Conservation (phyloP, 331 rosid species). For the Stylosanthes scabra region DNA sequence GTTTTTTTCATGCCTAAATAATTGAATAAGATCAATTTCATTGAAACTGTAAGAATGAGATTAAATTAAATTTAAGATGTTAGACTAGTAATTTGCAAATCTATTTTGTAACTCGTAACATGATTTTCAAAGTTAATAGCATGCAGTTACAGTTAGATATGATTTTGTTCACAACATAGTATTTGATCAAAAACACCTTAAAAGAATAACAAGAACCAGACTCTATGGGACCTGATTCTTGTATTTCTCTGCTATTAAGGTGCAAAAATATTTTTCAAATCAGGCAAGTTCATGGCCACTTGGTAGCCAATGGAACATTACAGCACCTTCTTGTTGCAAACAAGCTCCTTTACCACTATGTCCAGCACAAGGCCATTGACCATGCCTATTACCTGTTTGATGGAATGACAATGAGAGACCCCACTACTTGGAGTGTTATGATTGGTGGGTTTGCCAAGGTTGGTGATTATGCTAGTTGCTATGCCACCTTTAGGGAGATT, state of each 20-base stretch:
- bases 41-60: too few relatives aligned
- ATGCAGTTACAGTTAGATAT: background rate
- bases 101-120: too few relatives aligned
- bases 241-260: conserved; percentile 47
- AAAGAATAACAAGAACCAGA: background rate
- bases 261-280: conserved; percentile 60
- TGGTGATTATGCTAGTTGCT: conserved; percentile 58
- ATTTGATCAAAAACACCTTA: background rate
- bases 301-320: conserved; percentile 50
- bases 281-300: conserved; percentile 64
- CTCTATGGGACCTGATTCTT: conserved; percentile 48
- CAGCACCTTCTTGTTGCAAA: conserved; percentile 61
- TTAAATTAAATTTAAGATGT: too few relatives aligned
- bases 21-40: too few relatives aligned
- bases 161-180: background rate
- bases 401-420: conserved; percentile 53
- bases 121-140: background rate
- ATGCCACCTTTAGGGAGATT: conserved; percentile 66
- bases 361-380: conserved; percentile 47
- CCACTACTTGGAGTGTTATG: conserved; percentile 70
- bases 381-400: conserved; percentile 63
- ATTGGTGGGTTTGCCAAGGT: conserved; percentile 71
- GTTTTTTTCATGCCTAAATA: too few relatives aligned
- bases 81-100: too few relatives aligned
- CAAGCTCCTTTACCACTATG: conserved; percentile 68